phyloP scores from a whole-genome alignment of 768 basidiomycete genomes.

The Panellus pusillus region DNA sequence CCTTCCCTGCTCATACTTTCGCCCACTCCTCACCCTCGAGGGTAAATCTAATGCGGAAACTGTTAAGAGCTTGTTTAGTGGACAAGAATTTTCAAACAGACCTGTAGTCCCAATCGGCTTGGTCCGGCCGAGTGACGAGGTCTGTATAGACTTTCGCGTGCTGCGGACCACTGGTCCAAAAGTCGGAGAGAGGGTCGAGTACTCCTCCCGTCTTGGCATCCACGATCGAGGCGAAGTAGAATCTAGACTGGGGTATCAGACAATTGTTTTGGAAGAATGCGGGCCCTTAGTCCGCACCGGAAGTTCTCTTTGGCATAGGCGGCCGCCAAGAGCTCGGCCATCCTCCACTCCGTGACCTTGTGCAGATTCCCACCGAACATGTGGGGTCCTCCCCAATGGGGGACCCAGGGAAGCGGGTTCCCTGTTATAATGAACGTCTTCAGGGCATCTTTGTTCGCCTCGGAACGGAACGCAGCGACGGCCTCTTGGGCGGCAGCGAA shows the following conservation, averaged over 20 bases:
- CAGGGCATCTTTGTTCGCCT: conserved; percentile 17
- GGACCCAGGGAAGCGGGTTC: conserved; percentile 28
- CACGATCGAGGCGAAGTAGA: conserved; percentile 30
- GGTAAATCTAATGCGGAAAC: no score
- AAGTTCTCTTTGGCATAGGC: conserved; percentile 24
- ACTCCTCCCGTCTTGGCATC: conserved; percentile 19
- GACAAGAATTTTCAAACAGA: not conserved
- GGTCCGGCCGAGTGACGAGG: conserved; percentile 24
- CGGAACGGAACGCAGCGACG: conserved; percentile 25
- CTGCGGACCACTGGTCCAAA: conserved; percentile 25
- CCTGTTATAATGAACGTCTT: conserved; percentile 35
- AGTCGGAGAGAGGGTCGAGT: conserved; percentile 13
- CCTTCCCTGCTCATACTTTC: no score
- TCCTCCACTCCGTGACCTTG: conserved; percentile 24
- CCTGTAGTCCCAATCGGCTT: conserved; percentile 15
- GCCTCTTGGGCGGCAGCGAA: conserved; percentile 31
- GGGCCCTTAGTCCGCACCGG: conserved; percentile 16
- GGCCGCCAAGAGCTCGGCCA: conserved; percentile 25
- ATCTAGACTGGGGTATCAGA: conserved; percentile 18
- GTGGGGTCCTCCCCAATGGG: conserved; percentile 8
- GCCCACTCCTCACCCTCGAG: no score
- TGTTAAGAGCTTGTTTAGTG: no score
- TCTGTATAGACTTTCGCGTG: conserved; percentile 30
- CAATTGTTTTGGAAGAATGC: not conserved
- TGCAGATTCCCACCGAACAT: conserved; percentile 24